A percentile compares a stretch with the other conserved stretches of the same genome.
These are phyloP conservation scores for Stephanodiscus minutulus DNA, from an alignment of 108 stramenopile species.

Conservation along the genomic window DNA sequence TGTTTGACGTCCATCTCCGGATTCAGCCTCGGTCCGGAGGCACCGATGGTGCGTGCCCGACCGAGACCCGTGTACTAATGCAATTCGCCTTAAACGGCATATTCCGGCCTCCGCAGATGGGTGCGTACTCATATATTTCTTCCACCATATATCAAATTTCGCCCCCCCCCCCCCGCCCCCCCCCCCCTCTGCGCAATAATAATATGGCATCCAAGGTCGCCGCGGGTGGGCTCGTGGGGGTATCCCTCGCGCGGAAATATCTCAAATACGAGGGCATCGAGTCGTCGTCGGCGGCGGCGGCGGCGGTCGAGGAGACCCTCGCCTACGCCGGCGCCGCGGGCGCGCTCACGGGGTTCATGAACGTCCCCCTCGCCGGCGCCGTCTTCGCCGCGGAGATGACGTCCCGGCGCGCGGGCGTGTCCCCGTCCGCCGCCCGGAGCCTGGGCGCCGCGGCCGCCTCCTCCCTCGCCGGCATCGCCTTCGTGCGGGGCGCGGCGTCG, in stretches of 20 bases:
- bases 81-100: background rate
- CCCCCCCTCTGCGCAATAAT: constrained; percentile 13
- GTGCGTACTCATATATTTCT: background rate
- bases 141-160: background rate
- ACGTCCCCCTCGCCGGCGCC: constrained; percentile 63
- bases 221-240: constrained; percentile 32
- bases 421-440: constrained; percentile 30
- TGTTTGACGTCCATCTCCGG: constrained; percentile 64
- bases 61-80: background rate
- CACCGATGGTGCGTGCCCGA: constrained; percentile 60
- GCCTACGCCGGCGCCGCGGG: constrained; percentile 64
- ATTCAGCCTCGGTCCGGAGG: constrained; percentile 68
- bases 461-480: constrained; percentile 51
- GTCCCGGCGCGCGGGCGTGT: constrained; percentile 44
- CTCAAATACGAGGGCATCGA: background rate
- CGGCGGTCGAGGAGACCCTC: constrained; percentile 31
- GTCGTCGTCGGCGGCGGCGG: constrained; percentile 15
- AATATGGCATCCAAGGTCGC: constrained; percentile 18
- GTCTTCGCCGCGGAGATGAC: constrained; percentile 72
- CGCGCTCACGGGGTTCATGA: constrained; percentile 69
- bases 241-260: constrained; percentile 29
- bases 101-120: too few relatives aligned
- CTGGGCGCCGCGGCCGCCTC: constrained; percentile 46
- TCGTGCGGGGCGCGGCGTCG: constrained; percentile 39
- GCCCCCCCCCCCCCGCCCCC: constrained; percentile 27